Evolutionary conservation across 23 red algal species (phyloP), one percentile per base, ranked within the genome.

Genomic region (Gracilaria vermiculophylla): DNA sequence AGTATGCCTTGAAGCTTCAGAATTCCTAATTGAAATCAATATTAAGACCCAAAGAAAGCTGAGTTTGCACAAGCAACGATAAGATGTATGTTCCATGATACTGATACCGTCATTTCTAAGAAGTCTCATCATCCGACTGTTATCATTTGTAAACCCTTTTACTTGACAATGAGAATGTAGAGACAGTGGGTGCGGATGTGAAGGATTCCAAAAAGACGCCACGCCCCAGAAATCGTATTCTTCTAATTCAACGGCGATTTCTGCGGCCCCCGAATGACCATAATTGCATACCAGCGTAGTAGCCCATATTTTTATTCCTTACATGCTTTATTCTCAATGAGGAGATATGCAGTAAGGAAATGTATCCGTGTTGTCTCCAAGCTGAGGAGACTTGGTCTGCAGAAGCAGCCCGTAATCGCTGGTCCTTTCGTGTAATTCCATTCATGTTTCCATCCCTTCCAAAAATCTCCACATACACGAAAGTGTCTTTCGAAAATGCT

Each of bases 181-280:
- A 11, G 58, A 13, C 2, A 35, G 9, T 2, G 17, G n/a, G 3
- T 35, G 29, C 13, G 11, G 29, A 28, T 34, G 13, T 16, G 58
- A 64, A 64, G 29, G 20, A 64, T 35, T 64, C 3, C n/a, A 60
- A 28, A 31, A 31, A 17, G 21, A 60, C 4, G 3, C 23, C 17
- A 17, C 17, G 29, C 58, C 14, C 14, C 8, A 32, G 5, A 64
- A 64, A 34, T 64, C 17, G 58, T 64, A 0, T 35, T 35, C 29
- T 35, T 64, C 58, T 64, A 64, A 64, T 64, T 64, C 58, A 64
- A 64, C 58, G 58, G 58, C 29, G 58, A 64, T 64, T 64, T 64
- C 58, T 2, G 17, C 29, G 17, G 19, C 58, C 3, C 29, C 8
- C 1, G 29, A 35, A 2, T 13, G 35, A 35, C 52, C 12, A 17